Base-by-base conservation (phyloP, 2,329 filamentous ascomycete species). In the Scytalidium lignicola region DNA sequence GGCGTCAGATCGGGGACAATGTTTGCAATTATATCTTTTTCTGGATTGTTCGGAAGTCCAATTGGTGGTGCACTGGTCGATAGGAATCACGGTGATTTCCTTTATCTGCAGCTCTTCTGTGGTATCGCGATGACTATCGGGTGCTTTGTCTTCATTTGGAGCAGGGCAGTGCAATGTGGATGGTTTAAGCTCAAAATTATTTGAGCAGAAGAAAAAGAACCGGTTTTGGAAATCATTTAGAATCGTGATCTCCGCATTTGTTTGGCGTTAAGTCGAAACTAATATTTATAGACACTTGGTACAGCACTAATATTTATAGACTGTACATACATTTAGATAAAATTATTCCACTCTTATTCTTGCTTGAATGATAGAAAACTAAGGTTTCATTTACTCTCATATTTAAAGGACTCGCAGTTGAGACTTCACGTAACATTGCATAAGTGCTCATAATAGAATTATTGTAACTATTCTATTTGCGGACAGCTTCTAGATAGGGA, bases 1-100 rank as follows among this genome's bases (percentile, higher is more conserved):
- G 88, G 87, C 13, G 76, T 83, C 1, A 74, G 86, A 5, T 82
- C 76, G 2, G 88, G 88, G 1, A 75, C 78, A 0, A 73, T 80
- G 21, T 87, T 86, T 61, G 75, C 79, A 15, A 63, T 83, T 43
- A 72, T 82, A 49, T 75, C 80, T 1, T 68, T 90, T 26, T 85
- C 82, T 3, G 83, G 81, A 1, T 67, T 91, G 45, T 81, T 80
- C 0, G 83, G 85, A 1, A 80, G 75, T 42, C 86, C 86, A 0
- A 85, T 89, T 56, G 84, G 75, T 1, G 85, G 85, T 6, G 81
- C 79, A 10, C 71, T 86, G 21, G 70, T 85, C 7, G 62, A 63
- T 13, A 65, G 67, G 3, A 72, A 78, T 56, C 52, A 74, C 41
- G 82, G 81, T 2, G 78, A 79, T 2, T 65, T 57, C 32, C 23